Conservation (phyloP, 2,329 filamentous ascomycete species). For the Diaporthe vaccinii region DNA sequence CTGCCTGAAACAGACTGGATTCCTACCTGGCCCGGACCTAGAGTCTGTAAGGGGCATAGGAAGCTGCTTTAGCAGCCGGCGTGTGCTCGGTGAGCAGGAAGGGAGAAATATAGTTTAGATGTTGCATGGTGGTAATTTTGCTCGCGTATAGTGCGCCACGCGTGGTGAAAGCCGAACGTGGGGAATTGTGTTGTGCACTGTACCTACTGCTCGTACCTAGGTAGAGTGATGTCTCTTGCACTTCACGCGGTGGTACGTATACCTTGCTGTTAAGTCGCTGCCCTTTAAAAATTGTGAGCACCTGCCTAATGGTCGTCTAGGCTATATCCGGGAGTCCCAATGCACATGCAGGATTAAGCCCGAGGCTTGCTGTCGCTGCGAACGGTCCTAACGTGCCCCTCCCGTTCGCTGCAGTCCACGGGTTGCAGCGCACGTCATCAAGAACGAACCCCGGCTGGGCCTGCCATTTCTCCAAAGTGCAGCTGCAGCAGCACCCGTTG, state of each 20-base stretch:
- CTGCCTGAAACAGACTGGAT: not conserved
- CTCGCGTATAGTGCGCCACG: not conserved
- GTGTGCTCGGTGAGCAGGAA: not conserved
- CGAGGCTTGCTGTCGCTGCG: not conserved
- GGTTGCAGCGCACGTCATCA: not conserved
- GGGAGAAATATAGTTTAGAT: not conserved
- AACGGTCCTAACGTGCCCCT: not conserved
- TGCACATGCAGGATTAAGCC: no score
- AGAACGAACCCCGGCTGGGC: not conserved
- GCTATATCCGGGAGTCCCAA: not conserved
- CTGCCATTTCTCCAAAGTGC: not conserved
- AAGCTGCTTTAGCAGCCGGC: not conserved
- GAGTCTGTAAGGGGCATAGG: not conserved
- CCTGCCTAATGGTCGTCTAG: not conserved
- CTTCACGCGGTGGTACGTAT: not conserved
- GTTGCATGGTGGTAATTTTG: not conserved
- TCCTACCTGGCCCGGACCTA: not conserved
- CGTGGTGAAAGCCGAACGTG: not conserved
- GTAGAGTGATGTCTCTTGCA: not conserved
- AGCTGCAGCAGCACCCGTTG: not conserved
- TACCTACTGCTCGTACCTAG: not conserved
- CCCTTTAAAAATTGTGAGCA: no score
- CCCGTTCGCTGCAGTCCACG: not conserved
- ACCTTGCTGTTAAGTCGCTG: not conserved
- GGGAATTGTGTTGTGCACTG: not conserved